A percentile compares a stretch with the other conserved stretches of the same genome.
These are phyloP conservation scores for Botryotinia calthae DNA, from an alignment of 2,329 filamentous ascomycete genomes.

Conservation along the genomic window DNA sequence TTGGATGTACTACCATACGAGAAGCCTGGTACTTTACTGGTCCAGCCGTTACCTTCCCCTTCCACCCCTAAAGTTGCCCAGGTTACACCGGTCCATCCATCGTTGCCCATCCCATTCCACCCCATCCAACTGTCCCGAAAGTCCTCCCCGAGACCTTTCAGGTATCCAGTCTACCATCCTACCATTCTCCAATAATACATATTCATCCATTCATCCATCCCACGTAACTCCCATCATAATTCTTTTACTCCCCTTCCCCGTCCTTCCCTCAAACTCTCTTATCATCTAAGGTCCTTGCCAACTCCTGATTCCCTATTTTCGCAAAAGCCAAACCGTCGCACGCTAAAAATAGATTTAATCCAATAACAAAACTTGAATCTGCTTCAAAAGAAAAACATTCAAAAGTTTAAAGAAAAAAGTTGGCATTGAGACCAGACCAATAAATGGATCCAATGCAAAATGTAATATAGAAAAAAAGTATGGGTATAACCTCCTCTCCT, in stretches of 20 bases:
- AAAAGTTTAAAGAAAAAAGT: not conserved
- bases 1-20: not conserved
- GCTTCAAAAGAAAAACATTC: not conserved
- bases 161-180: not conserved
- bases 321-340: not conserved
- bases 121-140: not conserved
- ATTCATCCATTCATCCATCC: not conserved
- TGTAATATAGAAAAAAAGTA: slow-evolving; percentile 9
- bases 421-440: not conserved
- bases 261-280: not conserved
- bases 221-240: not conserved
- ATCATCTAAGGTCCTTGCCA: not conserved
- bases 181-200: slow-evolving; percentile 1
- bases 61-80: not conserved
- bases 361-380: not conserved
- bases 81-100: not conserved
- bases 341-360: not conserved
- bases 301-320: not conserved
- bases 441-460: slow-evolving; percentile 4
- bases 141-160: not conserved
- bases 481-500: slow-evolving; percentile 11
- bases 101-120: not conserved
- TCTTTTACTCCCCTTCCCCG: not conserved
- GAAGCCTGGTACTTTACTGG: not conserved
- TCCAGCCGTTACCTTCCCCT: not conserved